Percentiles rank a stretch among this genome's conserved stretches.
Conservation (phyloP, 2,329 filamentous ascomycete species). For the Neonectria magnoliae region DNA sequence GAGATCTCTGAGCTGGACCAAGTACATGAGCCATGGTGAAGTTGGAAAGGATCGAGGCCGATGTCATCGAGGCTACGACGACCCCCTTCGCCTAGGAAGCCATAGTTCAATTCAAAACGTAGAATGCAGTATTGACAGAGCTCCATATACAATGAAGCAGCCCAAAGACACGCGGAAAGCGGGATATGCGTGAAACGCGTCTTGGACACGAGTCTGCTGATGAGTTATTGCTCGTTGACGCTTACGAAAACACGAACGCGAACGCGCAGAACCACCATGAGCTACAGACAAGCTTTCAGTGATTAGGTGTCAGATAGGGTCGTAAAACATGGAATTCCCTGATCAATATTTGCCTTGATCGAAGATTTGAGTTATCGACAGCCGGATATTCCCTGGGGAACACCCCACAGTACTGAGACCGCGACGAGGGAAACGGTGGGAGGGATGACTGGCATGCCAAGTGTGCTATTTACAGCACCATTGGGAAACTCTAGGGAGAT, state of each 20-base stretch:
- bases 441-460: conserved; percentile 15
- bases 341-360: background rate
- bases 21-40: conserved; percentile 21
- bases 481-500: conserved; percentile 5
- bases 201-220: background rate
- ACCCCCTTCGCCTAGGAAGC: background rate
- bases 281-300: background rate
- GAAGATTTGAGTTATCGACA: background rate
- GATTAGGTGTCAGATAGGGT: background rate
- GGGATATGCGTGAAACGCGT: background rate
- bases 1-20: conserved; percentile 1
- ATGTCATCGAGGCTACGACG: background rate
- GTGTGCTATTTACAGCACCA: conserved; percentile 17
- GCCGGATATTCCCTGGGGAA: conserved; percentile 1
- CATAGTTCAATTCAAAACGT: no score
- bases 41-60: conserved; percentile 14
- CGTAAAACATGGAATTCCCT: background rate
- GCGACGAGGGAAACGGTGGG: conserved; percentile 20
- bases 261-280: background rate
- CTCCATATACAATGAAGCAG: no score
- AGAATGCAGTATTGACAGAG: no score
- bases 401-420: conserved; percentile 18
- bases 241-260: background rate
- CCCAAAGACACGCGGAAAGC: background rate
- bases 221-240: background rate